phyloP scores from a whole-genome alignment of 805 yeast genomes.

The Starmerella sp. region DNA sequence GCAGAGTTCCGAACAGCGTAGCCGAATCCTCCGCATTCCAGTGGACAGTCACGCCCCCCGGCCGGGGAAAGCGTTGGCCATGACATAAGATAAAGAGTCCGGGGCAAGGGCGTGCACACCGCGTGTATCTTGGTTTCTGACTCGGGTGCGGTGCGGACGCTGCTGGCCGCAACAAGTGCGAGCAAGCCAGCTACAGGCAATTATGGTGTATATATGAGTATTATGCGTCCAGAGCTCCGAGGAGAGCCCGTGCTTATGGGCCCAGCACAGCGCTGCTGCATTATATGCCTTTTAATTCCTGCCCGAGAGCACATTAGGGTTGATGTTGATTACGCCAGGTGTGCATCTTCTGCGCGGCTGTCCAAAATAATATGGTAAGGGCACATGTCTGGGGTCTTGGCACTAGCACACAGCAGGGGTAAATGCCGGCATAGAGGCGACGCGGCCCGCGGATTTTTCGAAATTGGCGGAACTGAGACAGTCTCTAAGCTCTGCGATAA shows the following conservation, averaged over 20 bases:
- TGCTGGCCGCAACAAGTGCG: too few relatives aligned
- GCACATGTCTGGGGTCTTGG: background rate
- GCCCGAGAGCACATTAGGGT: background rate
- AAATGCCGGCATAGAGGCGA: background rate
- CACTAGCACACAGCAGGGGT: background rate
- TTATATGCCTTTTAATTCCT: background rate
- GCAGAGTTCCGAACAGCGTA: background rate
- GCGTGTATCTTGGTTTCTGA: background rate
- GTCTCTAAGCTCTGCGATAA: too few relatives aligned
- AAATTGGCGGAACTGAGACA: too few relatives aligned
- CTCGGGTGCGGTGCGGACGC: too few relatives aligned
- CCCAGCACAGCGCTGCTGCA: background rate
- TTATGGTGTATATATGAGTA: too few relatives aligned
- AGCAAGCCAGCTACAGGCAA: too few relatives aligned
- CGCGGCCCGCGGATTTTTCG: too few relatives aligned
- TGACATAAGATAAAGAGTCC: background rate
- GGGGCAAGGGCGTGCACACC: background rate
- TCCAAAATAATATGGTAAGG: background rate
- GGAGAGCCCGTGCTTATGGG: too few relatives aligned
- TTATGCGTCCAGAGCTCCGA: too few relatives aligned
- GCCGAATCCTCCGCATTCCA: background rate
- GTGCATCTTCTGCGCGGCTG: background rate
- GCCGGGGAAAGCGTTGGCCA: background rate
- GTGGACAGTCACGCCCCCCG: background rate
- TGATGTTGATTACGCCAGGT: background rate